These are phyloP conservation scores for Calonectria leucothoes DNA, from an alignment of 2,329 filamentous ascomycete genomes.

Conservation along the genomic window DNA sequence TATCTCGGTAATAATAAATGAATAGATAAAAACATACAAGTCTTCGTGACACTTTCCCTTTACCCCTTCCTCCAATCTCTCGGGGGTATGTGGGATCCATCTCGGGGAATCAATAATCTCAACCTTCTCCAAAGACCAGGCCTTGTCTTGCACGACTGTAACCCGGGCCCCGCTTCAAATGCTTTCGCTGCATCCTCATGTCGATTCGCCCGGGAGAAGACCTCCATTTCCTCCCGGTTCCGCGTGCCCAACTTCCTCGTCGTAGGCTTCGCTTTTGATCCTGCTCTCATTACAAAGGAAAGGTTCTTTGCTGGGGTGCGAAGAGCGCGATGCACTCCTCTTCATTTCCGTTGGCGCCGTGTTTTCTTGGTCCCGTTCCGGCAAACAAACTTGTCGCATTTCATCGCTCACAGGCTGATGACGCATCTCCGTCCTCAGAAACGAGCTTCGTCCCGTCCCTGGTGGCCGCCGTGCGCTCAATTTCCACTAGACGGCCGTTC, in stretches of 20 bases:
- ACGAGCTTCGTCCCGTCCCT: conserved; percentile 30
- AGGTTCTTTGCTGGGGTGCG: conserved; percentile 26
- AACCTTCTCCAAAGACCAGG: neutral
- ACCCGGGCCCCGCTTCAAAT: conserved; percentile 2
- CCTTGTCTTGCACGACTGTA: neutral
- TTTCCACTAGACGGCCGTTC: conserved; percentile 54
- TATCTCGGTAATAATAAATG: conserved; percentile 16
- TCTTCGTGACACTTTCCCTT: conserved; percentile 16
- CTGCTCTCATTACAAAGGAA: conserved; percentile 30
- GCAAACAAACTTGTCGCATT: conserved; percentile 8
- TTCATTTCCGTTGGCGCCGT: conserved; percentile 29
- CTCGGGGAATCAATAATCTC: conserved; percentile 14
- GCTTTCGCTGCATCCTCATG: conserved; percentile 22
- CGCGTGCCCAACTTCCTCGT: neutral
- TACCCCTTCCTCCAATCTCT: neutral
- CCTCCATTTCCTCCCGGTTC: conserved; percentile 1
- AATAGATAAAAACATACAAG: conserved; percentile 13
- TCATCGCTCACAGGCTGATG: conserved; percentile 18
- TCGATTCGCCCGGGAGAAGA: conserved; percentile 19
- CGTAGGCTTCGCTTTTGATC: conserved; percentile 16
- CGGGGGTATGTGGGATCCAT: neutral
- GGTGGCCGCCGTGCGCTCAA: conserved; percentile 34
- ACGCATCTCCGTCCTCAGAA: conserved; percentile 11
- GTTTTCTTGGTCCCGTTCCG: conserved; percentile 37
- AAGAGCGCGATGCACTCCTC: conserved; percentile 16